phyloP scores from a whole-genome alignment of 306 rosid genomes.

The Luffa aegyptiaca region DNA sequence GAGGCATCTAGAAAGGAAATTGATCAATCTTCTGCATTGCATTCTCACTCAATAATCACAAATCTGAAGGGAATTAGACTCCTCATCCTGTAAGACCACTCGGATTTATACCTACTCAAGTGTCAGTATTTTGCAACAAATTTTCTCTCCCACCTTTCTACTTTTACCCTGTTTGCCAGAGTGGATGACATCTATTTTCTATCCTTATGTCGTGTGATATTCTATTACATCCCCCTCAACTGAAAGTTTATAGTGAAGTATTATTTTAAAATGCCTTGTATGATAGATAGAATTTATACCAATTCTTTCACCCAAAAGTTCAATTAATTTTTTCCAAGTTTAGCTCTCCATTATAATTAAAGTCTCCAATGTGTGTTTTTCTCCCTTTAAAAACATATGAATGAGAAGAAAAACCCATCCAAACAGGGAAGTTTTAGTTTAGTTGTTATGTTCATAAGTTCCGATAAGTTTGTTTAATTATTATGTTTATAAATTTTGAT shows the following conservation, averaged over 20 bases:
- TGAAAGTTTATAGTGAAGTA: neutral
- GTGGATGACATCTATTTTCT: constrained; percentile 7
- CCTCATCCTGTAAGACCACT: constrained; percentile 16
- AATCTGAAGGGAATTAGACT: constrained; percentile 42
- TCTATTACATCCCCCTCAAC: neutral
- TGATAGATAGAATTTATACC: constrained; percentile 6
- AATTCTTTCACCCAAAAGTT: constrained; percentile 2
- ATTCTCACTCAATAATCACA: constrained; percentile 36
- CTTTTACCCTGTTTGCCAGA: neutral
- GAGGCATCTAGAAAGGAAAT: constrained; percentile 93
- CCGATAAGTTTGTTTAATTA: no score
- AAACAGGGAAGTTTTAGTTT: no score
- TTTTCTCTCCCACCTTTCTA: neutral
- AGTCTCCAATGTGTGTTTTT: neutral
- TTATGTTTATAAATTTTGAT: no score
- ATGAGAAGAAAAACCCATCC: neutral
- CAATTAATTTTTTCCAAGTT: neutral
- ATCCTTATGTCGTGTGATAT: neutral
- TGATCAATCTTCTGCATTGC: constrained; percentile 45
- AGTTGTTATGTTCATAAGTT: no score
- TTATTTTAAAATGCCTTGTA: constrained; percentile 5
- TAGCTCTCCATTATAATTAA: neutral
- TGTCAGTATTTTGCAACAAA: neutral
- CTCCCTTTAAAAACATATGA: neutral
- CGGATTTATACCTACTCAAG: neutral